Percentiles rank a stretch among this genome's conserved stretches.
phyloP scores from a whole-genome alignment of 192 early-diverging fungal species.

The Backusella australiensis region DNA sequence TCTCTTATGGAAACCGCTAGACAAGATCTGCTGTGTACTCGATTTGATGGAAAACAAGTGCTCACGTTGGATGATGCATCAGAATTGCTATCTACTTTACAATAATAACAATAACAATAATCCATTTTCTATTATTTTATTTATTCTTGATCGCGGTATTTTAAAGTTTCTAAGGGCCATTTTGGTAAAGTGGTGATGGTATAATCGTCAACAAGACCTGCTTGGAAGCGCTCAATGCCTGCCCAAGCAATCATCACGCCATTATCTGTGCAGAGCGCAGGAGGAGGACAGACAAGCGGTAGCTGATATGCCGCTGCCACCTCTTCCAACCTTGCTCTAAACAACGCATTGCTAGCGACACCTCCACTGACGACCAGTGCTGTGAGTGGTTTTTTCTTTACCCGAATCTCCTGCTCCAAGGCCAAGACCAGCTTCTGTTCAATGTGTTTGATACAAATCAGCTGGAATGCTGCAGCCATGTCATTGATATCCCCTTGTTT shows the following conservation, averaged over 20 bases:
- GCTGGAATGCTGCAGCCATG: constrained; percentile 74
- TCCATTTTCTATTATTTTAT: too few relatives aligned
- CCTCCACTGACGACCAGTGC: constrained; percentile 74
- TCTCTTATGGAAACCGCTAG: constrained; percentile 32
- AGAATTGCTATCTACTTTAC: not conserved
- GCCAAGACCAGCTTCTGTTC: constrained; percentile 62
- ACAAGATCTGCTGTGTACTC: not conserved
- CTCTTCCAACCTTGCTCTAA: constrained; percentile 47
- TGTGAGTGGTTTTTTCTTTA: constrained; percentile 33
- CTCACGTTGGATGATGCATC: not conserved
- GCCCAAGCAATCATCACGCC: constrained; percentile 87
- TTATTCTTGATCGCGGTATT: constrained; percentile 22
- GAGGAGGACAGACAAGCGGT: constrained; percentile 71
- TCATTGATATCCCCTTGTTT: constrained; percentile 46
- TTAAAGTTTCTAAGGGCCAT: constrained; percentile 67
- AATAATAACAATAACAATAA: not conserved
- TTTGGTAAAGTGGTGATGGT: constrained; percentile 69
- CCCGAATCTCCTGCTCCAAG: constrained; percentile 36
- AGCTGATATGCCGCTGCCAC: constrained; percentile 44
- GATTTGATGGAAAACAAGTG: not conserved
- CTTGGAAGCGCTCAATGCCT: constrained; percentile 67
- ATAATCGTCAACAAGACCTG: constrained; percentile 66
- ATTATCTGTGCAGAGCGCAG: constrained; percentile 77
- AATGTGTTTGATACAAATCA: constrained; percentile 55
- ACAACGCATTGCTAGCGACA: constrained; percentile 67